Evolutionary conservation across 2,329 filamentous ascomycete species (phyloP).

Genomic region (Onygenales sp.): DNA sequence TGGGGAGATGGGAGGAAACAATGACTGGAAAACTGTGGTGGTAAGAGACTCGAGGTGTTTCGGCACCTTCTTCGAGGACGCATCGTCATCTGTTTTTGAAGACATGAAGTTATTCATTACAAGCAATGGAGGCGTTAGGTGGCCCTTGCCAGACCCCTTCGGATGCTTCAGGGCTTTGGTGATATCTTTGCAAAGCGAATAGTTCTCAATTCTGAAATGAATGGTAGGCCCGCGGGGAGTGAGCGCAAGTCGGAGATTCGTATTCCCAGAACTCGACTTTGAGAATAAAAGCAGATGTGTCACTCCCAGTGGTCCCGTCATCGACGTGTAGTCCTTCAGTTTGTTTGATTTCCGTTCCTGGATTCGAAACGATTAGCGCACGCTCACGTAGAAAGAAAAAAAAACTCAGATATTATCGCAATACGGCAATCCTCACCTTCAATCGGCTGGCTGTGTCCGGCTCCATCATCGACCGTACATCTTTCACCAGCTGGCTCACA

Average conservation of each 20-base stretch:
- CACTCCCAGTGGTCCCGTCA: slow-evolving; percentile 90
- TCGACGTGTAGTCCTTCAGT: slow-evolving; percentile 83
- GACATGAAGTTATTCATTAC: slow-evolving; percentile 97
- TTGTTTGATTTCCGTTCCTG: slow-evolving; percentile 77
- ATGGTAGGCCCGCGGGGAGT: slow-evolving; percentile 86
- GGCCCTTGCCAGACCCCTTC: slow-evolving; percentile 73
- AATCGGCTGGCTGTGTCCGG: slow-evolving; percentile 82
- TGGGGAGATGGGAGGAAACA: slow-evolving; percentile 93
- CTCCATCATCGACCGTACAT: slow-evolving; percentile 91
- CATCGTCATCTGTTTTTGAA: slow-evolving; percentile 44
- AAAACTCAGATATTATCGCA: neutral
- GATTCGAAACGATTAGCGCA: neutral
- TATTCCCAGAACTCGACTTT: slow-evolving; percentile 79
- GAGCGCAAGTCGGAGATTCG: slow-evolving; percentile 77
- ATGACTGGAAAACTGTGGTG: slow-evolving; percentile 88
- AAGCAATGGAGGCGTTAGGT: slow-evolving; percentile 72
- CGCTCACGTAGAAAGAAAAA: slow-evolving; percentile 5
- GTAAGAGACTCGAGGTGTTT: slow-evolving; percentile 89
- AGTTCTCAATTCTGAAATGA: slow-evolving; percentile 89
- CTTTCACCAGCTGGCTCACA: slow-evolving; percentile 81
- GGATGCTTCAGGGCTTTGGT: slow-evolving; percentile 74
- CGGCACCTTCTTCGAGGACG: slow-evolving; percentile 59
- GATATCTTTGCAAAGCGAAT: slow-evolving; percentile 88
- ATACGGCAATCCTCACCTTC: slow-evolving; percentile 42
- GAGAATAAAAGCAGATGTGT: slow-evolving; percentile 91